These are phyloP conservation scores for Corinectria fuckeliana DNA, from an alignment of 2,329 filamentous ascomycete species.

Conservation along the genomic window DNA sequence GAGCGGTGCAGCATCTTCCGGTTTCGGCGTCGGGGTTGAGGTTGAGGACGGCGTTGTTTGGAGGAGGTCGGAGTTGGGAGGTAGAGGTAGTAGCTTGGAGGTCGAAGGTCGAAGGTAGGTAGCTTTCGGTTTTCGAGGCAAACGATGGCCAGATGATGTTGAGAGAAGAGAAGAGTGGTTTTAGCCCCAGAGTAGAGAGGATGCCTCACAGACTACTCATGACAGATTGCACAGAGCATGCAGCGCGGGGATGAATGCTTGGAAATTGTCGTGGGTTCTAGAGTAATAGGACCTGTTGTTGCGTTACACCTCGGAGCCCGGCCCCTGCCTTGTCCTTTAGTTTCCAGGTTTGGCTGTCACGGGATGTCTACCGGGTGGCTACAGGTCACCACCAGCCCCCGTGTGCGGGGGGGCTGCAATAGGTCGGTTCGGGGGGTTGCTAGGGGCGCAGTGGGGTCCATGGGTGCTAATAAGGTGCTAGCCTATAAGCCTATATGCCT, in stretches of 20 bases:
- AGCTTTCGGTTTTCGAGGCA: too few relatives aligned
- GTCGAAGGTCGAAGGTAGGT: neutral
- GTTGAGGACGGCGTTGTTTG: neutral
- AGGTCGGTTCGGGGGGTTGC: neutral
- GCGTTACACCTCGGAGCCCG: slow-evolving; percentile 11
- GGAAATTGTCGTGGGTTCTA: slow-evolving; percentile 3
- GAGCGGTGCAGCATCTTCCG: slow-evolving; percentile 34
- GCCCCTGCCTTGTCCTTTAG: slow-evolving; percentile 16
- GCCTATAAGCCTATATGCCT: neutral
- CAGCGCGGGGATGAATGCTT: slow-evolving; percentile 11
- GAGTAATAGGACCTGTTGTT: slow-evolving; percentile 10
- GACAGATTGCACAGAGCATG: slow-evolving; percentile 5
- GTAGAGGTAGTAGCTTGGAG: neutral
- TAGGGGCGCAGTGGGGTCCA: neutral
- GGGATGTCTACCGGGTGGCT: slow-evolving; percentile 18
- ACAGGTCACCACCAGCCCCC: slow-evolving; percentile 12
- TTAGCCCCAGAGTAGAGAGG: slow-evolving; percentile 21
- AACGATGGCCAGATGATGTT: slow-evolving; percentile 1
- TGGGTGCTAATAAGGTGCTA: neutral
- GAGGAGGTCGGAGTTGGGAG: slow-evolving; percentile 3
- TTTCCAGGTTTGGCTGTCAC: slow-evolving; percentile 16
- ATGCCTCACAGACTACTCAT: slow-evolving; percentile 31
- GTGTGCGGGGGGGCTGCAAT: neutral
- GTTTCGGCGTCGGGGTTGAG: neutral
- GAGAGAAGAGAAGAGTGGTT: slow-evolving; percentile 20